Evolutionary conservation across 768 basidiomycete genomes (phyloP).

Genomic region (Xerocomus potaroensis): DNA sequence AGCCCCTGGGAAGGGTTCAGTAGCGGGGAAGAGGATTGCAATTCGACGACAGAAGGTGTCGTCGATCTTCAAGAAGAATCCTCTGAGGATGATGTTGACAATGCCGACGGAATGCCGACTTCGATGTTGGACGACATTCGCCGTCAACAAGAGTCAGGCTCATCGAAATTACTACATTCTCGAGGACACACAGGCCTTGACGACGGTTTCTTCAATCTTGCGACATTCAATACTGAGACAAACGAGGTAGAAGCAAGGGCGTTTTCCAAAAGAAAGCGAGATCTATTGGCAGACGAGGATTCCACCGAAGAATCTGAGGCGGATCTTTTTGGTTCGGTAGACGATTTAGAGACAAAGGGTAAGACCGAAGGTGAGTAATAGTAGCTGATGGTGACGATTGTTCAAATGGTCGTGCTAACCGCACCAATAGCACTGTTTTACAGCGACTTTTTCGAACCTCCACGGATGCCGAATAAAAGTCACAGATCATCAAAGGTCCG

Average conservation of each 20-base stretch:
- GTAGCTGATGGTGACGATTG: background rate
- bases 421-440: slow-evolving; percentile 56
- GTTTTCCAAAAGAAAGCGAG: slow-evolving; percentile 57
- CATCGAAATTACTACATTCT: slow-evolving; percentile 16
- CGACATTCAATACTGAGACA: slow-evolving; percentile 81
- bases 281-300: slow-evolving; percentile 47
- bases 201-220: slow-evolving; percentile 88
- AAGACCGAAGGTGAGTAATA: slow-evolving; percentile 39
- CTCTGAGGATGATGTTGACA: slow-evolving; percentile 37
- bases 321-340: slow-evolving; percentile 66
- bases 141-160: slow-evolving; percentile 23
- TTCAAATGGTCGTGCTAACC: slow-evolving; percentile 5
- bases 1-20: slow-evolving; percentile 27
- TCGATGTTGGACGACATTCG: slow-evolving; percentile 26
- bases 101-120: slow-evolving; percentile 26
- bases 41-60: slow-evolving; percentile 24
- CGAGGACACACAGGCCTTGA: slow-evolving; percentile 54
- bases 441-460: slow-evolving; percentile 77
- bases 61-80: slow-evolving; percentile 36
- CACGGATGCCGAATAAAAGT: slow-evolving; percentile 26
- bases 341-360: slow-evolving; percentile 40
- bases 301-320: slow-evolving; percentile 51
- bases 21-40: slow-evolving; percentile 20
- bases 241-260: slow-evolving; percentile 69
- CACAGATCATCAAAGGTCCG: slow-evolving; percentile 48